phyloP scores from a whole-genome alignment of 257 asterid species.

The Ballota nigra region DNA sequence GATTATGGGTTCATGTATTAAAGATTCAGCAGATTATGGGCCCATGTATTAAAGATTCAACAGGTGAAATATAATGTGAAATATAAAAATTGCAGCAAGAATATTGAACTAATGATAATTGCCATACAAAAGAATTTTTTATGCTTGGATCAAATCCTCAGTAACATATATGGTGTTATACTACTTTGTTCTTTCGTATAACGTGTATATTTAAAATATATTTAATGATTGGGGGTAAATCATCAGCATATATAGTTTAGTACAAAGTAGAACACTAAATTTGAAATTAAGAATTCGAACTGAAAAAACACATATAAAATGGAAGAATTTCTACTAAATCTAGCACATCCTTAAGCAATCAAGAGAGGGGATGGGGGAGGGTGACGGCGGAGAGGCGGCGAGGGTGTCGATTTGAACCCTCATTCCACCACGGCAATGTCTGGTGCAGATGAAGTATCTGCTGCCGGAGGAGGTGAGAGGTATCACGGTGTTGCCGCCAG shows the following conservation, averaged over 20 bases:
- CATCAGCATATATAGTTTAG: background rate
- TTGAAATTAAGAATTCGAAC: no score
- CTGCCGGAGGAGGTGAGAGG: slow-evolving; percentile 52
- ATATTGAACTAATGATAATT: no score
- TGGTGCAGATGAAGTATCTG: slow-evolving; percentile 66
- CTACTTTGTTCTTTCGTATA: no score
- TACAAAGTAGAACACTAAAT: background rate
- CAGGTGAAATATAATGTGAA: no score
- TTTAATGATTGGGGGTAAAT: background rate
- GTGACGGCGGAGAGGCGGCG: slow-evolving; percentile 36
- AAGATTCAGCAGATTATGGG: no score
- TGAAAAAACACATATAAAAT: background rate
- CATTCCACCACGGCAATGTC: slow-evolving; percentile 71
- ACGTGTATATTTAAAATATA: no score
- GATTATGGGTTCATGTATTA: no score
- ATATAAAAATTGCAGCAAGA: no score
- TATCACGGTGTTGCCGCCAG: slow-evolving; percentile 50
- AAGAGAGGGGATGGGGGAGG: slow-evolving; percentile 9
- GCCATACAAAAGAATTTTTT: no score
- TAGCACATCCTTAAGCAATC: background rate
- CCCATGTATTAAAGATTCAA: no score
- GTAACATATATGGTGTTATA: no score
- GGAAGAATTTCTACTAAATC: background rate
- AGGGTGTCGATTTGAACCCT: slow-evolving; percentile 44
- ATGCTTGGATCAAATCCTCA: no score